Evolutionary conservation across 2,329 filamentous ascomycete genomes (phyloP).

Genomic region (Phyllosticta paracitricarpa): DNA sequence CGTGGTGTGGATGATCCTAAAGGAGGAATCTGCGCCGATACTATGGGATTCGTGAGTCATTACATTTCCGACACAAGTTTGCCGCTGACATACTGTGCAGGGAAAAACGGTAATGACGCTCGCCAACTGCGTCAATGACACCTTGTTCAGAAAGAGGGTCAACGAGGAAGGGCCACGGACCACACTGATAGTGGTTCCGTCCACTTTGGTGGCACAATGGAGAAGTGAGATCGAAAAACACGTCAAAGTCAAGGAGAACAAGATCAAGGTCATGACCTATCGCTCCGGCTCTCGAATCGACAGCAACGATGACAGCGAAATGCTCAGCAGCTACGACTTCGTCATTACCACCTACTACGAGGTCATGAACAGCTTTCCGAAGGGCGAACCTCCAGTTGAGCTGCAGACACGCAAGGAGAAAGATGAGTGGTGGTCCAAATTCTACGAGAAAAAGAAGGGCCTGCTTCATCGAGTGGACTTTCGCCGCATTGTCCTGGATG

Average conservation of each 20-base stretch:
- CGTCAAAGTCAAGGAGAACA: constrained; percentile 12
- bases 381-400: constrained; percentile 26
- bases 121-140: constrained; percentile 36
- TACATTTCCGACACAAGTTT: neutral
- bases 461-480: constrained; percentile 22
- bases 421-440: constrained; percentile 28
- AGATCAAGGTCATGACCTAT: constrained; percentile 19
- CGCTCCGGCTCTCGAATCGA: constrained; percentile 18
- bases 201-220: constrained; percentile 34
- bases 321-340: constrained; percentile 20
- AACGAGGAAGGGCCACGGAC: constrained; percentile 14
- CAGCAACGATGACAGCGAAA: constrained; percentile 12
- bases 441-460: constrained; percentile 22
- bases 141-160: constrained; percentile 10
- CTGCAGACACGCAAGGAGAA: constrained; percentile 29
- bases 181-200: constrained; percentile 35
- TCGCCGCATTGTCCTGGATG: constrained; percentile 47
- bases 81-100: neutral
- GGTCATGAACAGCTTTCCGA: constrained; percentile 33
- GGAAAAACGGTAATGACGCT: constrained; percentile 14
- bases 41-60: constrained; percentile 24
- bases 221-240: constrained; percentile 22
- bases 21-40: constrained; percentile 34
- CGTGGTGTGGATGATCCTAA: constrained; percentile 23
- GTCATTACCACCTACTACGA: constrained; percentile 36